These are phyloP conservation scores for Alnus rubra DNA, from an alignment of 306 rosid genomes.

Conservation along the genomic window DNA sequence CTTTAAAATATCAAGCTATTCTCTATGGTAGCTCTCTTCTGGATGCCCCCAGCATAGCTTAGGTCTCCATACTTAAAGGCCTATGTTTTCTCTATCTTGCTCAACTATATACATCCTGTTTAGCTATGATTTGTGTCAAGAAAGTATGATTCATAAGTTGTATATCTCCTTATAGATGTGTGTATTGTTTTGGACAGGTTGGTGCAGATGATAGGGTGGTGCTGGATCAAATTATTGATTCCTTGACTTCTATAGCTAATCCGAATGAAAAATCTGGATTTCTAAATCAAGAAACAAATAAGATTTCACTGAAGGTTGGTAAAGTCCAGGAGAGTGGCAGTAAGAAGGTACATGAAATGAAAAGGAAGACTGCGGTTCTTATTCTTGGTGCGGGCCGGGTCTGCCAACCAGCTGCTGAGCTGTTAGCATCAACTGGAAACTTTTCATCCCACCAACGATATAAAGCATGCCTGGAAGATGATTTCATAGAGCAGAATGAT, in stretches of 20 bases:
- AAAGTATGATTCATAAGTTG: constrained; percentile 6
- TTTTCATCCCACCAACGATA: constrained; percentile 43
- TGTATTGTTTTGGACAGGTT: constrained; percentile 59
- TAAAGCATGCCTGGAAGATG: constrained; percentile 53
- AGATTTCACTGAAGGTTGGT: constrained; percentile 65
- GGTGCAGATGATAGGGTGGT: constrained; percentile 71
- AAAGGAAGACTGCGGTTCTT: constrained; percentile 68
- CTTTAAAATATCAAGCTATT: neutral
- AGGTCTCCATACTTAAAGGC: neutral
- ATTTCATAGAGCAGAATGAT: constrained; percentile 56
- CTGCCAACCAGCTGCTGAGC: constrained; percentile 87
- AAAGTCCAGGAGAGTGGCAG: constrained; percentile 48
- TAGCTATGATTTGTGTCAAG: constrained; percentile 4
- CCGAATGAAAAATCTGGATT: constrained; percentile 37
- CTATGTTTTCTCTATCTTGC: neutral
- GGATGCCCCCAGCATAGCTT: neutral
- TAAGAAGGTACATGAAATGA: constrained; percentile 41
- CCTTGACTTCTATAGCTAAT: constrained; percentile 74
- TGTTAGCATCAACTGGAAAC: constrained; percentile 67
- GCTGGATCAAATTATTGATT: constrained; percentile 76
- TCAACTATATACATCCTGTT: neutral
- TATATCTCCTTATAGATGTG: constrained; percentile 10
- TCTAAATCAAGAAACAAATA: constrained; percentile 45
- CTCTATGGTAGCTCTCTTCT: neutral
- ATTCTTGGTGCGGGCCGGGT: constrained; percentile 97